Percentiles rank a stretch among this genome's conserved stretches.
Conservation (phyloP, 768 basidiomycete species). For the Favolaschia claudopus region DNA sequence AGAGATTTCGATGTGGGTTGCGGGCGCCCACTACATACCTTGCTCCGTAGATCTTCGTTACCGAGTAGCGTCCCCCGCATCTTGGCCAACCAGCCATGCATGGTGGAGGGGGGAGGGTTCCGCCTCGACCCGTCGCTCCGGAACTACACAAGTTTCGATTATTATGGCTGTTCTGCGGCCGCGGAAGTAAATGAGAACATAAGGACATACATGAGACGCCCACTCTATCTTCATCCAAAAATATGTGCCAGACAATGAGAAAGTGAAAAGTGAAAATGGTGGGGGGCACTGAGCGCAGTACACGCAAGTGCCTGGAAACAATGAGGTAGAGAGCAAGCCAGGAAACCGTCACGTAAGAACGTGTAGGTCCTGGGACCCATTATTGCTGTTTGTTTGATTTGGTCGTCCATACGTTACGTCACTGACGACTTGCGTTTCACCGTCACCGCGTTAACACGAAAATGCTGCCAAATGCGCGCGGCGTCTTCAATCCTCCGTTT, state of each 20-base stretch:
- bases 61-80: conserved; percentile 75
- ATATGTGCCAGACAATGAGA: conserved; percentile 13
- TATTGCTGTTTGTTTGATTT: not conserved
- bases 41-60: conserved; percentile 63
- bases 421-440: not conserved
- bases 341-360: not conserved
- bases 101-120: conserved; percentile 48
- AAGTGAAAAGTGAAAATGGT: conserved; percentile 1
- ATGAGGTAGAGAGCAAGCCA: not conserved
- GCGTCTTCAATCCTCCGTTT: conserved; percentile 5
- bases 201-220: conserved; percentile 48
- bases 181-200: conserved; percentile 7
- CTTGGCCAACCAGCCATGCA: conserved; percentile 85
- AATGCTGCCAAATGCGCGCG: not conserved
- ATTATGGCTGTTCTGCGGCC: not conserved
- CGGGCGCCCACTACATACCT: conserved; percentile 38
- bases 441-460: no score
- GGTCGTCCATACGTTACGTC: not conserved
- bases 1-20: no score
- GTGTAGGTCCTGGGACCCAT: no score
- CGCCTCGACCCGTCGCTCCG: conserved; percentile 21
- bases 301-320: no score
- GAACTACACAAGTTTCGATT: conserved; percentile 4
- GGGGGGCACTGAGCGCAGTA: not conserved
- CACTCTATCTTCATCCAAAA: conserved; percentile 63